Conservation (phyloP, 768 basidiomycete genomes). For the Agrocybe chaxingu region DNA sequence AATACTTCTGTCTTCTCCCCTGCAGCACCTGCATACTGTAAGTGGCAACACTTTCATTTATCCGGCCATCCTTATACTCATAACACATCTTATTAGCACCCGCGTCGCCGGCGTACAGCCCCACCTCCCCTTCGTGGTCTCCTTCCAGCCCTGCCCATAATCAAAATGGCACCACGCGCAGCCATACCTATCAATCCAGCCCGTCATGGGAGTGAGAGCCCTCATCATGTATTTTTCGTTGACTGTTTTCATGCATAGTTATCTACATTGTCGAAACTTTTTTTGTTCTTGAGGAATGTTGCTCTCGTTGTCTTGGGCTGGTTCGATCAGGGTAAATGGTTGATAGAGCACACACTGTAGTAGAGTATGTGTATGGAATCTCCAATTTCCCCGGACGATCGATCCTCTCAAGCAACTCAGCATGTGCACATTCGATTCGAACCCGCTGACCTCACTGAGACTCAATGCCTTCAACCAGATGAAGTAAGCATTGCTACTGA, state of each 20-base stretch:
- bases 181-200: constrained; percentile 43
- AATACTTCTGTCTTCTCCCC: constrained; percentile 1
- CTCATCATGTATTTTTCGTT: constrained; percentile 6
- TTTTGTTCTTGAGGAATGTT: constrained; percentile 15
- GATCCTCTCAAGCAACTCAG: too few relatives aligned
- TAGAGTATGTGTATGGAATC: too few relatives aligned
- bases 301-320: not conserved
- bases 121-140: constrained; percentile 82
- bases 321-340: too few relatives aligned
- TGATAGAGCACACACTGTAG: too few relatives aligned
- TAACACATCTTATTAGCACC: constrained; percentile 46
- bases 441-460: too few relatives aligned
- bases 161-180: constrained; percentile 44
- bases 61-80: constrained; percentile 14
- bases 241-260: constrained; percentile 19
- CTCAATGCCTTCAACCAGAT: too few relatives aligned
- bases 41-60: constrained; percentile 22
- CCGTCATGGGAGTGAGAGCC: constrained; percentile 49
- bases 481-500: too few relatives aligned
- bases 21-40: constrained; percentile 76
- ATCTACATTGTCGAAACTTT: constrained; percentile 19
- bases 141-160: constrained; percentile 75
- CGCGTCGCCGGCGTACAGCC: constrained; percentile 83
- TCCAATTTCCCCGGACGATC: too few relatives aligned
- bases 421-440: too few relatives aligned